Percentiles rank a stretch among this genome's conserved stretches.
phyloP scores from a whole-genome alignment of 371 early-diverging fungal genomes.

The Rhizopus microsporus region DNA sequence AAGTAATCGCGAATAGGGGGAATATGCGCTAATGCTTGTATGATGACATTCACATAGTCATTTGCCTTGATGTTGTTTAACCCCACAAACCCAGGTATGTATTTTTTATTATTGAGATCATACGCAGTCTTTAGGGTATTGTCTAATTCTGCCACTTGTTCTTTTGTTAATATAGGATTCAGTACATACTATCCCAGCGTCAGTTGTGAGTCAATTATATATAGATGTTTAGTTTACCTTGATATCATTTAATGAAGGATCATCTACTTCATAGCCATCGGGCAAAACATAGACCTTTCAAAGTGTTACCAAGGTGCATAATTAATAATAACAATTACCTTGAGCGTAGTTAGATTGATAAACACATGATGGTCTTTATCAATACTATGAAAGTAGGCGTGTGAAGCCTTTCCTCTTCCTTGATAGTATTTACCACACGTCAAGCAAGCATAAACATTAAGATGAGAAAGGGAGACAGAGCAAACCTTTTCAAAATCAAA shows the following conservation, averaged over 20 bases:
- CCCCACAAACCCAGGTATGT: constrained; percentile 92
- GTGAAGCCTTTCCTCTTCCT: constrained; percentile 90
- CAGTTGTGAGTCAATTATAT: not conserved
- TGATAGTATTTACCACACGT: constrained; percentile 97
- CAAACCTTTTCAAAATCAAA: constrained; percentile 99
- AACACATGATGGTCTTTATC: constrained; percentile 96
- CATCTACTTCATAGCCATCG: constrained; percentile 90
- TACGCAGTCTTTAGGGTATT: constrained; percentile 58
- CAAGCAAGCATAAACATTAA: constrained; percentile 96
- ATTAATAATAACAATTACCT: constrained; percentile 42
- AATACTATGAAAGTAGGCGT: constrained; percentile 95
- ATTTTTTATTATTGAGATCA: constrained; percentile 88
- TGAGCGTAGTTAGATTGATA: constrained; percentile 87
- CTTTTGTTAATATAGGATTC: constrained; percentile 76
- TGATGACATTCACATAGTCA: constrained; percentile 93
- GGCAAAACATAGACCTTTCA: constrained; percentile 86
- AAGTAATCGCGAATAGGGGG: constrained; percentile 87
- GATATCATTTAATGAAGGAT: constrained; percentile 90
- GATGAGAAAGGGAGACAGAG: constrained; percentile 88
- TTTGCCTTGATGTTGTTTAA: constrained; percentile 96
- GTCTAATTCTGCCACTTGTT: constrained; percentile 76
- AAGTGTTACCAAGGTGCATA: not conserved
- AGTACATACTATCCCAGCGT: constrained; percentile 66
- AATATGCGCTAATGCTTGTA: constrained; percentile 91
- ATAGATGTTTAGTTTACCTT: constrained; percentile 51